Conservation (phyloP, 208 protist species). For the Spongospora subterranea region DNA sequence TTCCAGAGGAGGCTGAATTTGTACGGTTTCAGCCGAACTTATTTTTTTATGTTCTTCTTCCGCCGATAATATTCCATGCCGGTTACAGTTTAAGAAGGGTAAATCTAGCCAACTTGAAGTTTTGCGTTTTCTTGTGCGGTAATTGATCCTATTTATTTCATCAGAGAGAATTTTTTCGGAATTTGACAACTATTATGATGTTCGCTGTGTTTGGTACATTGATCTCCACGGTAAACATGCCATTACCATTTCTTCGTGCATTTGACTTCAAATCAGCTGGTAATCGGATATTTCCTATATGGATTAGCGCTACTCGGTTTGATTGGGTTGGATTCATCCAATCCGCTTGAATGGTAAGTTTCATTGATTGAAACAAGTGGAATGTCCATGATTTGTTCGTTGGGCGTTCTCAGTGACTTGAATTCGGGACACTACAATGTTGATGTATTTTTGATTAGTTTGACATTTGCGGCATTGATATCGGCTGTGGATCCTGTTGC, state of each 20-base stretch:
- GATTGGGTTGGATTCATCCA: constrained; percentile 46
- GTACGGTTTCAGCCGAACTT: constrained; percentile 59
- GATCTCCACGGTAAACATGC: constrained; percentile 55
- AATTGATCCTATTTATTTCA: neutral
- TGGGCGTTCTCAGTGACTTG: too few relatives aligned
- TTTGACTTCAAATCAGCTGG: constrained; percentile 1
- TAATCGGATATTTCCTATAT: constrained; percentile 61
- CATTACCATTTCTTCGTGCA: neutral
- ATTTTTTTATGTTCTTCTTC: constrained; percentile 61
- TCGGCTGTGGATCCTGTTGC: constrained; percentile 62
- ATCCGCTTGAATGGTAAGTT: constrained; percentile 48
- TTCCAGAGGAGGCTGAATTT: constrained; percentile 50
- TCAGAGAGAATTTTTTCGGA: constrained; percentile 58
- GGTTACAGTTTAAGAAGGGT: constrained; percentile 56
- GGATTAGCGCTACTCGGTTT: constrained; percentile 18
- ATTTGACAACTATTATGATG: constrained; percentile 58
- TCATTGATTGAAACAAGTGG: too few relatives aligned
- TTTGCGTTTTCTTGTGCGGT: too few relatives aligned
- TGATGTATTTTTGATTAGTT: neutral
- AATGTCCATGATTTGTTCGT: too few relatives aligned
- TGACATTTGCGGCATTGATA: constrained; percentile 60
- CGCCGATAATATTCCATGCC: constrained; percentile 63
- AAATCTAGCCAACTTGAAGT: neutral
- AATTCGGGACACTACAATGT: neutral
- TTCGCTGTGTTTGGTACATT: constrained; percentile 64